phyloP scores from a whole-genome alignment of 2,329 filamentous ascomycete genomes.

The Ophiostoma quercus region DNA sequence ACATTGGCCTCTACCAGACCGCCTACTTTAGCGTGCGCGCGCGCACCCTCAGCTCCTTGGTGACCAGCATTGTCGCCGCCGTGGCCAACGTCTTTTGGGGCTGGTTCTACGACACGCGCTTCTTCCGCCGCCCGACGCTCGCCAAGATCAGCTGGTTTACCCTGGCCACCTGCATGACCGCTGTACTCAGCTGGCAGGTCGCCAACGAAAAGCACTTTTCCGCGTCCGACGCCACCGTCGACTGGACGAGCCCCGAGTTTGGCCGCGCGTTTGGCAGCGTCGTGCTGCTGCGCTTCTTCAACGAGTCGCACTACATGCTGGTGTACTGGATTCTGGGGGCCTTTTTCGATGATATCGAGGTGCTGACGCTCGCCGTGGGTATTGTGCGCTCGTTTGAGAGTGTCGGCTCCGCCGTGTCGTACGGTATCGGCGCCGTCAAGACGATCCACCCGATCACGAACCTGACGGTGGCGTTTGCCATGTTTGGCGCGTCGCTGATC shows the following conservation, averaged over 20 bases:
- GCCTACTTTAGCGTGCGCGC: conserved; percentile 13
- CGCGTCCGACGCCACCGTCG: background rate
- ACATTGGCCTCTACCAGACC: conserved; percentile 15
- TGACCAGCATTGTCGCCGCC: conserved; percentile 11
- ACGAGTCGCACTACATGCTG: conserved; percentile 16
- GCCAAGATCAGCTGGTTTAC: conserved; percentile 17
- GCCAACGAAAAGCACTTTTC: conserved; percentile 10
- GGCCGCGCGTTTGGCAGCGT: conserved; percentile 14
- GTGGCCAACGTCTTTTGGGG: conserved; percentile 15
- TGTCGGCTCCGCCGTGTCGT: conserved; percentile 9
- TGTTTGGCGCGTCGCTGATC: conserved; percentile 9
- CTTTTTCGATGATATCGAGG: conserved; percentile 13
- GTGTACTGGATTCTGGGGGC: conserved; percentile 15
- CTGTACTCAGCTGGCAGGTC: conserved; percentile 3
- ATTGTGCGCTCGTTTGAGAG: conserved; percentile 15
- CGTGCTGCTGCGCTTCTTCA: conserved; percentile 15
- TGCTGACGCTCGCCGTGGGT: conserved; percentile 9
- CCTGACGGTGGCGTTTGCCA: background rate
- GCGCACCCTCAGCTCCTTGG: conserved; percentile 6
- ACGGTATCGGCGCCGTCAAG: conserved; percentile 14
- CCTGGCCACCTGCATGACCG: background rate
- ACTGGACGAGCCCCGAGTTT: conserved; percentile 13
- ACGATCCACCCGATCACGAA: conserved; percentile 6
- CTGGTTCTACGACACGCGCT: conserved; percentile 15
- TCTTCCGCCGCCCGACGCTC: background rate